Evolutionary conservation across 75 land plant genomes (phyloP).

Genomic region (Picea glauca): DNA sequence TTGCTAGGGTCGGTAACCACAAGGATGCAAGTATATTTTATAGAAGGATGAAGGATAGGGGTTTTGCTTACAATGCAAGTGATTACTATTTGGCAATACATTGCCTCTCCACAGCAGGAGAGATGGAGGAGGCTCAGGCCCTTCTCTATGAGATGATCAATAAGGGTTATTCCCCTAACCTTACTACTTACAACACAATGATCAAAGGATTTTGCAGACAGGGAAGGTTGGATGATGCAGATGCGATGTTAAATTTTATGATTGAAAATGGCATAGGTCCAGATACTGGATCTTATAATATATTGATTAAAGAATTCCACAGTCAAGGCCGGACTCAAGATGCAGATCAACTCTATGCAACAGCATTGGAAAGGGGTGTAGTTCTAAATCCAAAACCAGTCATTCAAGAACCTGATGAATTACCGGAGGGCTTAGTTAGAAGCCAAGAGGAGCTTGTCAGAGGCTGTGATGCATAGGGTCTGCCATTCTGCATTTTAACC

Average conservation of each 20-base stretch:
- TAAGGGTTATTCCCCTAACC: conserved; percentile 35
- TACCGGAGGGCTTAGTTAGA: neutral
- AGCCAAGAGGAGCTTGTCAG: neutral
- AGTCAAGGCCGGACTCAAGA: conserved; percentile 12
- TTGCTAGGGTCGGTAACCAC: conserved; percentile 9
- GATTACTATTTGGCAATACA: conserved; percentile 7
- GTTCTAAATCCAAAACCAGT: conserved; percentile 12
- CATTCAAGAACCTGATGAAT: neutral
- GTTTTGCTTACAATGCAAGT: neutral
- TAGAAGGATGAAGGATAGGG: neutral
- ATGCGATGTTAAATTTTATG: conserved; percentile 41
- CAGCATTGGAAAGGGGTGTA: conserved; percentile 42
- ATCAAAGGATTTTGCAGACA: conserved; percentile 54
- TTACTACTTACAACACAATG: conserved; percentile 42
- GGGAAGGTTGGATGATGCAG: conserved; percentile 53
- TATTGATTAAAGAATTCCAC: conserved; percentile 32
- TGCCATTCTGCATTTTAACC: too few species aligned
- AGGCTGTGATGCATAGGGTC: too few species aligned
- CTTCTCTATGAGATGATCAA: conserved; percentile 38
- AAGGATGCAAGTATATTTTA: neutral
- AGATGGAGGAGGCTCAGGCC: conserved; percentile 24
- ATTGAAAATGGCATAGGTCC: conserved; percentile 15
- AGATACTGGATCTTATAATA: conserved; percentile 17
- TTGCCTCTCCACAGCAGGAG: neutral
- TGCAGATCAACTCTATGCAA: conserved; percentile 32